phyloP scores from a whole-genome alignment of 768 basidiomycete genomes.

The Leccinum obscurum region DNA sequence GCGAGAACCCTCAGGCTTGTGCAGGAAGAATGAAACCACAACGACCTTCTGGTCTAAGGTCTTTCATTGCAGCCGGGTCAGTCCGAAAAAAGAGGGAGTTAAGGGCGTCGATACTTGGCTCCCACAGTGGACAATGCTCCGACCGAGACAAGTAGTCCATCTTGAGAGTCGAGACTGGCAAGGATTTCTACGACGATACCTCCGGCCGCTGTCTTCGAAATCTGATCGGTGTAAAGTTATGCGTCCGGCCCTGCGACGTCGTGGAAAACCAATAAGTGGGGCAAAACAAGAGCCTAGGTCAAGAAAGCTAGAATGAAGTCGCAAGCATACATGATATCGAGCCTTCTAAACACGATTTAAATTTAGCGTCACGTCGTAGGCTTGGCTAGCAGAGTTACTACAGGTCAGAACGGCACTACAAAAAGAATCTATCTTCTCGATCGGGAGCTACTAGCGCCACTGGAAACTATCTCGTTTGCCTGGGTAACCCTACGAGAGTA shows the following conservation, averaged over 20 bases:
- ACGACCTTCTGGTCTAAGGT: too few relatives aligned
- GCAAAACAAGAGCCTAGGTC: too few relatives aligned
- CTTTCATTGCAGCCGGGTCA: too few relatives aligned
- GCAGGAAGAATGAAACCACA: too few relatives aligned
- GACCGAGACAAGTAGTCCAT: background rate
- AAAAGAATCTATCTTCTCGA: background rate
- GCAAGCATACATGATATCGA: background rate
- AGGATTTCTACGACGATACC: constrained; percentile 22
- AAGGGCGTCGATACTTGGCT: too few relatives aligned
- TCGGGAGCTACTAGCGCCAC: background rate
- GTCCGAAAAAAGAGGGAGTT: too few relatives aligned
- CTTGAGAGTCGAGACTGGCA: background rate
- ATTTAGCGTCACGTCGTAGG: too few relatives aligned
- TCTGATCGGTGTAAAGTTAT: constrained; percentile 35
- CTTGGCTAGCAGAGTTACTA: background rate
- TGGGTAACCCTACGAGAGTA: too few relatives aligned
- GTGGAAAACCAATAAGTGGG: constrained; percentile 12
- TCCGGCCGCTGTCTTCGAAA: constrained; percentile 30
- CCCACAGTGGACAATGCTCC: too few relatives aligned
- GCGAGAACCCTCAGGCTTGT: too few relatives aligned
- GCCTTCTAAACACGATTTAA: too few relatives aligned
- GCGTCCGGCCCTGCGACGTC: constrained; percentile 29
- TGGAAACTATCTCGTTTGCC: background rate
- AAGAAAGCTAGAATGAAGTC: background rate
- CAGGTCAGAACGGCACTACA: background rate